phyloP scores from a whole-genome alignment of 257 asterid genomes.

The Ligustrum vulgare region DNA sequence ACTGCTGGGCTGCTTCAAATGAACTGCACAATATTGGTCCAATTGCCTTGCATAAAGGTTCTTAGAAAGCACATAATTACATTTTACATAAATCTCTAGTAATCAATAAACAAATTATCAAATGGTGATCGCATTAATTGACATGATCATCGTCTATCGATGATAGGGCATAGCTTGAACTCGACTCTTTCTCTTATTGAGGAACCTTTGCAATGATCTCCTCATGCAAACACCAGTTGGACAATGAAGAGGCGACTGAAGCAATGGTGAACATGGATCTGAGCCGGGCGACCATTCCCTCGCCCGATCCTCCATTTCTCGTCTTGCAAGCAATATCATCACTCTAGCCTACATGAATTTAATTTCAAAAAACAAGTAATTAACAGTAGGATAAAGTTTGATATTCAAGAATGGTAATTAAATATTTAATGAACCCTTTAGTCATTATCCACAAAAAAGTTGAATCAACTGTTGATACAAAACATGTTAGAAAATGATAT shows the following conservation, averaged over 20 bases:
- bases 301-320: conserved; percentile 20
- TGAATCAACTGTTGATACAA: no score
- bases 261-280: not conserved
- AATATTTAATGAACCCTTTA: no score
- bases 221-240: conserved; percentile 39
- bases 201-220: conserved; percentile 52
- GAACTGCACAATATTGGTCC: no score
- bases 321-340: conserved; percentile 32
- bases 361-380: no score
- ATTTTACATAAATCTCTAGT: not conserved
- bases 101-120: not conserved
- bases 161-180: conserved; percentile 10
- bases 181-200: conserved; percentile 43
- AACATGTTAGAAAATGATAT: not conserved
- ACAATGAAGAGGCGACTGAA: conserved; percentile 18
- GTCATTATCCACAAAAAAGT: no score
- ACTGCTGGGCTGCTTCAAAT: no score
- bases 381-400: no score
- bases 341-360: conserved; percentile 33
- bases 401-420: no score
- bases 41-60: no score
- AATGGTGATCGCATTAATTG: not conserved
- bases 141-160: not conserved
- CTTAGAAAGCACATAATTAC: no score
- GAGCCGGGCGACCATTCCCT: not conserved